These are phyloP conservation scores for Cadophora sp. DNA, from an alignment of 2,329 filamentous ascomycete genomes.

Conservation along the genomic window DNA sequence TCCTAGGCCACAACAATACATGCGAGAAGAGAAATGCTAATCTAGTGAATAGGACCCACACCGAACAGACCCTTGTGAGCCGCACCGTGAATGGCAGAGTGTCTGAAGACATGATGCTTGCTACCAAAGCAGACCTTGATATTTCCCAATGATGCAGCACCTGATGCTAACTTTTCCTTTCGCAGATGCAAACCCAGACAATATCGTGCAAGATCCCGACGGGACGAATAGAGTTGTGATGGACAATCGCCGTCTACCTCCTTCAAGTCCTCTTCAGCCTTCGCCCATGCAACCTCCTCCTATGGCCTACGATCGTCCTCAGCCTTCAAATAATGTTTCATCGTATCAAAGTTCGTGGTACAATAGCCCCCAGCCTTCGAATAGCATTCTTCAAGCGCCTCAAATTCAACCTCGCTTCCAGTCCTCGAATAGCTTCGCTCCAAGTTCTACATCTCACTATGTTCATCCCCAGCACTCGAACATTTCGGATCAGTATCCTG, in stretches of 20 bases:
- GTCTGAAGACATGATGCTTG: background rate
- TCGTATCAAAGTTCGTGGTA: background rate
- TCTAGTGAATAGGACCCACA: background rate
- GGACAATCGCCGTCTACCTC: background rate
- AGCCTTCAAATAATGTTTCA: background rate
- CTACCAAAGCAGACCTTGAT: background rate
- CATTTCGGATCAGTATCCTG: background rate
- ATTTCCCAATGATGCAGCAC: background rate
- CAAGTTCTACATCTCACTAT: too few relatives aligned
- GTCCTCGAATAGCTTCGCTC: background rate
- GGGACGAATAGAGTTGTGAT: background rate
- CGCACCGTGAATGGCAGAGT: background rate
- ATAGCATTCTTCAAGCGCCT: background rate
- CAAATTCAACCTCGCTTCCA: background rate
- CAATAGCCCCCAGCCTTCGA: background rate
- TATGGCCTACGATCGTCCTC: background rate
- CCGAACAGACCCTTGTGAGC: constrained; percentile 21
- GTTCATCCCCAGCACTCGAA: background rate
- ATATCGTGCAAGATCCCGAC: constrained; percentile 10
- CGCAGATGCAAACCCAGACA: constrained; percentile 11
- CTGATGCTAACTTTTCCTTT: background rate
- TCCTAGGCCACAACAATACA: background rate
- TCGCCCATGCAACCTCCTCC: background rate
- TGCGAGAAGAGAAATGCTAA: background rate
- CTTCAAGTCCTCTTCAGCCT: background rate